A percentile compares a stretch with the other conserved stretches of the same genome.
These are phyloP conservation scores for Exserohilum turcica DNA, from an alignment of 2,329 filamentous ascomycete species.

Conservation along the genomic window DNA sequence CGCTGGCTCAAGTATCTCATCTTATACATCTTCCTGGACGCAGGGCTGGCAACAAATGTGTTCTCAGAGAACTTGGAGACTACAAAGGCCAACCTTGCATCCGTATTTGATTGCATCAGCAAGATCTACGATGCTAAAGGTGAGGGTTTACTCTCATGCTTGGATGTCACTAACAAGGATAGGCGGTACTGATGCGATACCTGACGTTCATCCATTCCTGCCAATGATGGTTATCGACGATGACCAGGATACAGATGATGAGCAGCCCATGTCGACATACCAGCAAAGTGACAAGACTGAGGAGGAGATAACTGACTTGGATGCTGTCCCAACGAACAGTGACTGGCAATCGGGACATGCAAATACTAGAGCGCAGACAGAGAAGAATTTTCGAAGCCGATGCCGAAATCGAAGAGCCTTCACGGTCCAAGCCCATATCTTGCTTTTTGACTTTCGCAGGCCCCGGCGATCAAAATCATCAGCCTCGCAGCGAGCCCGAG, in stretches of 20 bases:
- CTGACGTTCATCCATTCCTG: not conserved
- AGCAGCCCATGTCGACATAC: too few species aligned
- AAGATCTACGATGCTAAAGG: not conserved
- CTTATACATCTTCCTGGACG: not conserved
- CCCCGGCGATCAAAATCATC: too few species aligned
- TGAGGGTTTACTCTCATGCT: too few species aligned
- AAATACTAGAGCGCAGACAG: too few species aligned
- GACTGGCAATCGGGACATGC: too few species aligned
- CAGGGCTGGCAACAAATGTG: not conserved
- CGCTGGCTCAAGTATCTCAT: not conserved
- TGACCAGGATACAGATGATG: not conserved
- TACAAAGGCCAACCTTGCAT: not conserved
- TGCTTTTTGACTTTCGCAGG: too few species aligned
- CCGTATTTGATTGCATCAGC: not conserved
- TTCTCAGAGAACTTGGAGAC: not conserved
- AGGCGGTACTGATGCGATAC: not conserved
- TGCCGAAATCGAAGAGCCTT: too few species aligned
- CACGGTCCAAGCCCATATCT: too few species aligned
- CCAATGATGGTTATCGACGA: not conserved
- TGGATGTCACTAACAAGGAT: not conserved
- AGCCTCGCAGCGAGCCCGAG: too few species aligned
- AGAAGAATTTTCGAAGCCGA: not conserved
- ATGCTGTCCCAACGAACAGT: too few species aligned
- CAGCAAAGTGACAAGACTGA: too few species aligned
- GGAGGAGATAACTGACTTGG: too few species aligned